Base-by-base conservation (phyloP, 768 basidiomycete genomes). In the Pleurotus tuber-regium region DNA sequence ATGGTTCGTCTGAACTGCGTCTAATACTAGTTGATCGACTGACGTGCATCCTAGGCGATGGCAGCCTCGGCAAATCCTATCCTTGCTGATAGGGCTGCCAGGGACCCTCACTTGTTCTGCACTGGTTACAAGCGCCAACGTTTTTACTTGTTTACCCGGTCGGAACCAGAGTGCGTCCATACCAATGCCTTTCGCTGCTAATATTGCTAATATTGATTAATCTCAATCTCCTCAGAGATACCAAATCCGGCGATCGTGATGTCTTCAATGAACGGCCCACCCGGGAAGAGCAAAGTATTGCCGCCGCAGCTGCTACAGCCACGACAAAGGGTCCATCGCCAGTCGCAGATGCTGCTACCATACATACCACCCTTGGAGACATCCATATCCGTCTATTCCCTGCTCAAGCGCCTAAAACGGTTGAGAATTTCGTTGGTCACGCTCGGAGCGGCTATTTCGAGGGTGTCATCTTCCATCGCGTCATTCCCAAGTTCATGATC, bases 191-290 rank as follows among this genome's bases (percentile, higher is more conserved):
- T 28, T 16, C 14, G 12, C 36, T 33, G 16, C 54, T 33, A 14
- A 41, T 19, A 33, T 21, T 53, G 28, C 46, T 19, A 21, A 24
- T 38, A 26, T 36, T 19, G 48, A 30, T 43, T 25, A 33, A 14
- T 6, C 40, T 23, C 2, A 2, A 12, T 21, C 14, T n/a, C n/a
- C n/a, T 21, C 63, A 94, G 90, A 65, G 92, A 95, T 57, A 84
- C 78, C 63, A 95, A 91, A 68, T 81, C 83, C 1, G 84, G 83
- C 25, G 96, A 98, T 57, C 86, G 97, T 52, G 97, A 99, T 59
- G 86, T 99, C 50, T 98, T 98, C 81, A 99, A 99, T 67, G 97
- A 99, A 69, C 81, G 89, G 40, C 97, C 97, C 2, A 98, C 96
- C 1, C 82, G 94, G 44, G 97, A 98, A 64, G 97, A 99, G 63